Percentiles rank a stretch among this genome's conserved stretches.
Conservation (phyloP, 73 alveolate species). For the Paramecium bursaria region DNA sequence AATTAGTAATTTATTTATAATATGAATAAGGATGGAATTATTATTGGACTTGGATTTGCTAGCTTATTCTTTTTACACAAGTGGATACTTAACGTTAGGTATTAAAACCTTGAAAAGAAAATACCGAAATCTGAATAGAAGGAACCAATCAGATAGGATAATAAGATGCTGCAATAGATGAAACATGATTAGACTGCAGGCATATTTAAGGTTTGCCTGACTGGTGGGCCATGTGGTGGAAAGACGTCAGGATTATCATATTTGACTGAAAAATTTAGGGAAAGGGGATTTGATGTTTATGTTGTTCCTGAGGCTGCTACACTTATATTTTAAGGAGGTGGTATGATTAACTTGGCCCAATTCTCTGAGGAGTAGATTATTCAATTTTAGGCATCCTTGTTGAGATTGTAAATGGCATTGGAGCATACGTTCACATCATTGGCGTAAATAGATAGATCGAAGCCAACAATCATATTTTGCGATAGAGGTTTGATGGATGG, state of each 20-base stretch:
- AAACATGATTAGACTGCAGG: no score
- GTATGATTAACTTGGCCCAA: slow-evolving; percentile 73
- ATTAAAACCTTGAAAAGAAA: no score
- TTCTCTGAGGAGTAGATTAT: slow-evolving; percentile 69
- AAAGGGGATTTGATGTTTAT: slow-evolving; percentile 74
- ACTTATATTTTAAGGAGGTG: slow-evolving; percentile 80
- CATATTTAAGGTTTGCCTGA: no score
- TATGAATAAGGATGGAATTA: no score
- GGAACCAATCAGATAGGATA: no score
- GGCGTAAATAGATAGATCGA: slow-evolving; percentile 63
- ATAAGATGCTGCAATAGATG: no score
- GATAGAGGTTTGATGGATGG: slow-evolving; percentile 75
- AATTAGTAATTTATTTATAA: no score
- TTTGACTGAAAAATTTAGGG: slow-evolving; percentile 71
- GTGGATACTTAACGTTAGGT: no score
- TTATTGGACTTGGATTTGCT: no score
- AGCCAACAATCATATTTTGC: slow-evolving; percentile 69
- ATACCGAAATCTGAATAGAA: no score
- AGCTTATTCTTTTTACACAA: no score
- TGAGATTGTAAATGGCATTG: slow-evolving; percentile 74
- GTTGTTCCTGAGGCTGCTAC: slow-evolving; percentile 89
- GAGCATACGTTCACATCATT: slow-evolving; percentile 75
- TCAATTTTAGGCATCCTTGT: slow-evolving; percentile 68
- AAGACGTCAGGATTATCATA: slow-evolving; percentile 78
- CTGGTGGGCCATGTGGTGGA: slow-evolving; percentile 94